phyloP scores from a whole-genome alignment of 1,284 basidiomycete species.

The Malassezia arunalokei region DNA sequence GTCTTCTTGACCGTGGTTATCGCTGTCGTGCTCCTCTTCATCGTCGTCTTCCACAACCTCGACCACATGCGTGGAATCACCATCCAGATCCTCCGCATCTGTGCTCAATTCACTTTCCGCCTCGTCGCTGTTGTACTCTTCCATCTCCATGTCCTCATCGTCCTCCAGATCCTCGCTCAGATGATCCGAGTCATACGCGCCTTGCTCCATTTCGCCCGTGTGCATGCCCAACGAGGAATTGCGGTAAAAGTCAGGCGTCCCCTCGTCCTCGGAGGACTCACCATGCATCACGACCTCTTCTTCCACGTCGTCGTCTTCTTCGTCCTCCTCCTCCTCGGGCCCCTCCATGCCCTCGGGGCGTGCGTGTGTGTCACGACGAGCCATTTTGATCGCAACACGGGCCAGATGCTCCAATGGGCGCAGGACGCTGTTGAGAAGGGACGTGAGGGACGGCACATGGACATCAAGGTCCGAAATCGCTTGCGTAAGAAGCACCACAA shows the following conservation, averaged over 20 bases:
- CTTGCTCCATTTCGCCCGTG: slow-evolving; percentile 48
- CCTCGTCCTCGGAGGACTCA: slow-evolving; percentile 25
- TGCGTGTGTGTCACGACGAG: slow-evolving; percentile 55
- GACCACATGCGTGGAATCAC: slow-evolving; percentile 44
- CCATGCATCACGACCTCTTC: slow-evolving; percentile 33
- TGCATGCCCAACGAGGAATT: slow-evolving; percentile 93
- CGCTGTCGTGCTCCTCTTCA: slow-evolving; percentile 18
- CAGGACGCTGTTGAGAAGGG: slow-evolving; percentile 70
- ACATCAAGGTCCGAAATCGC: slow-evolving; percentile 86
- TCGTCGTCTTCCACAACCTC: slow-evolving; percentile 45
- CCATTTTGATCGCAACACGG: slow-evolving; percentile 95
- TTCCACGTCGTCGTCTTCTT: slow-evolving; percentile 51
- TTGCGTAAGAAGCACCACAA: slow-evolving; percentile 74
- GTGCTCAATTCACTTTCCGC: slow-evolving; percentile 25
- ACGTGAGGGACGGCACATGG: slow-evolving; percentile 82
- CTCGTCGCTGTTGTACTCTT: slow-evolving; percentile 54
- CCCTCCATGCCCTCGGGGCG: slow-evolving; percentile 19
- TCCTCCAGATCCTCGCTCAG: slow-evolving; percentile 77
- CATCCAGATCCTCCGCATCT: slow-evolving; percentile 49
- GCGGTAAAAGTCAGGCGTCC: slow-evolving; percentile 82
- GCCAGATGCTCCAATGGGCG: slow-evolving; percentile 84
- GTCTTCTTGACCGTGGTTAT: slow-evolving; percentile 11
- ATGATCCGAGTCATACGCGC: slow-evolving; percentile 54
- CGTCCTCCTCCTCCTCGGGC: slow-evolving; percentile 40
- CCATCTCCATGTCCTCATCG: slow-evolving; percentile 73